These are phyloP conservation scores for Secale cereale DNA, from an alignment of 176 grass and related monocot species.

Conservation along the genomic window DNA sequence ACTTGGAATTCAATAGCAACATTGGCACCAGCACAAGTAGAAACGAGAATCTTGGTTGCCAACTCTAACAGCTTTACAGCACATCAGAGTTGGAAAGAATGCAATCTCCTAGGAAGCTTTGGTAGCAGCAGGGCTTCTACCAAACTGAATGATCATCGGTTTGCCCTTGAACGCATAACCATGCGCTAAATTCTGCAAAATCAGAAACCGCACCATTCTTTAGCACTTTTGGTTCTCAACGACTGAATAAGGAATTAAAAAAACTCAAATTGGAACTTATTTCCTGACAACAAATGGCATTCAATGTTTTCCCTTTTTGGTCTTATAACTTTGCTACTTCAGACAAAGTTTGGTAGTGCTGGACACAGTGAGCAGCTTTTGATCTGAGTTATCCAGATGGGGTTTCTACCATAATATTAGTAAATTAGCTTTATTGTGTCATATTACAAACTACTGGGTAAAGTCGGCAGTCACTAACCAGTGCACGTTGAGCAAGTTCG, in stretches of 20 bases:
- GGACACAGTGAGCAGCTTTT: neutral
- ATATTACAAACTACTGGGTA: neutral
- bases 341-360: neutral
- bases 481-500: constrained; percentile 62
- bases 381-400: neutral
- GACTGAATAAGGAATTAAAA: neutral
- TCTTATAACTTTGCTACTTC: neutral
- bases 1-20: neutral
- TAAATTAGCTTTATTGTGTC: neutral
- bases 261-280: neutral
- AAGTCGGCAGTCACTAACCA: constrained; percentile 51
- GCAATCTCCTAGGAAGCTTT: constrained; percentile 26
- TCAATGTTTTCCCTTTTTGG: neutral
- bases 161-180: constrained; percentile 91
- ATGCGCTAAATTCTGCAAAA: constrained; percentile 85
- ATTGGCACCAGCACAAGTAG: neutral
- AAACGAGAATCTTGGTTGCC: neutral
- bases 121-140: constrained; percentile 66
- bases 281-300: neutral
- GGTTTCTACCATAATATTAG: neutral
- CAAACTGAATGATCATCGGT: constrained; percentile 91
- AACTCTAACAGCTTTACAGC: neutral
- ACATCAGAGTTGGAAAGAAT: constrained; percentile 3
- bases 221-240: neutral
- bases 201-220: neutral